Evolutionary conservation across 768 basidiomycete species (phyloP).

Genomic region (Tulasnella sp.): DNA sequence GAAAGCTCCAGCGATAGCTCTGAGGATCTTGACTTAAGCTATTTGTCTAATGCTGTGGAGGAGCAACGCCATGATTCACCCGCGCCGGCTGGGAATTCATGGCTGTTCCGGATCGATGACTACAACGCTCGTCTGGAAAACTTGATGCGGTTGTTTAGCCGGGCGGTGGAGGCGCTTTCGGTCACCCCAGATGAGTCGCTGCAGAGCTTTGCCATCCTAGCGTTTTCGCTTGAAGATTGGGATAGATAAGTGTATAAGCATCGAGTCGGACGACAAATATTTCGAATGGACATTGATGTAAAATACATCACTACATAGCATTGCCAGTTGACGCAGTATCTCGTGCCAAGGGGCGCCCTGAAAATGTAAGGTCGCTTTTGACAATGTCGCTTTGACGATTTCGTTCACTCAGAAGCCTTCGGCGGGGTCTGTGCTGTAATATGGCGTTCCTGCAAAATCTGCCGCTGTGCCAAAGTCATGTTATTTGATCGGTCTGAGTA

Average conservation of each 20-base stretch:
- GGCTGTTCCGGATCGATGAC: slow-evolving; percentile 1
- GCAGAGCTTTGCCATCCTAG: slow-evolving; percentile 6
- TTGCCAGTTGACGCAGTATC: neutral
- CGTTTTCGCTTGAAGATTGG: slow-evolving; percentile 21
- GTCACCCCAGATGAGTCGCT: neutral
- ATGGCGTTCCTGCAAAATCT: slow-evolving; percentile 4
- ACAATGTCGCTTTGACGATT: neutral
- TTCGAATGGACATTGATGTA: neutral
- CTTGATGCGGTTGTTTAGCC: slow-evolving; percentile 10
- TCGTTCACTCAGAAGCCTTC: neutral
- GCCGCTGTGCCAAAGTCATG: slow-evolving; percentile 7
- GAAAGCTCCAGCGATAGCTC: neutral
- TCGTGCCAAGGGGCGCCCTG: too few relatives aligned
- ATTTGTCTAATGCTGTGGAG: neutral
- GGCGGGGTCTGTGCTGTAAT: neutral
- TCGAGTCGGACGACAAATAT: neutral
- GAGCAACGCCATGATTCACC: neutral
- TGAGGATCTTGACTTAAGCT: slow-evolving; percentile 10
- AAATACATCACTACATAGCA: neutral
- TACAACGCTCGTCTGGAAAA: slow-evolving; percentile 17
- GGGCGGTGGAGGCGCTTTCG: slow-evolving; percentile 7
- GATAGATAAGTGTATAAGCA: neutral
- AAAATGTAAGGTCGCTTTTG: too few relatives aligned
- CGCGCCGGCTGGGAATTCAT: neutral
- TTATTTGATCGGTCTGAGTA: neutral